phyloP scores from a whole-genome alignment of 495 filamentous ascomycete species.

The Aspergillus sclerotioniger region DNA sequence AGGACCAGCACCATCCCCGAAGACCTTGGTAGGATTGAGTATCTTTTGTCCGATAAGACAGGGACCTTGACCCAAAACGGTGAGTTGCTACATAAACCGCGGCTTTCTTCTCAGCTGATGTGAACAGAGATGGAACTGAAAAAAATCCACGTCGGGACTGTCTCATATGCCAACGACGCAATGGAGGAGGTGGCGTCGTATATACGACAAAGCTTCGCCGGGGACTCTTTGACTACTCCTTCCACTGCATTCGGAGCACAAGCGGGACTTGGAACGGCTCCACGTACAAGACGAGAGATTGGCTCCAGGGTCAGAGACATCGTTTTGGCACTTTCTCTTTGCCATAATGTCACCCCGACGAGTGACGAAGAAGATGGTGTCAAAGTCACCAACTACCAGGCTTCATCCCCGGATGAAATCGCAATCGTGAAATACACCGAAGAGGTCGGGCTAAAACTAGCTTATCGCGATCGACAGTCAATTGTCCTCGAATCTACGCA shows the following conservation, averaged over 20 bases:
- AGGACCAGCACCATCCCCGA: slow-evolving; percentile 97
- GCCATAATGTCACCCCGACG: slow-evolving; percentile 97
- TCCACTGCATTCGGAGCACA: slow-evolving; percentile 62
- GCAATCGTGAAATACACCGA: slow-evolving; percentile 97
- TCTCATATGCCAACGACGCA: slow-evolving; percentile 95
- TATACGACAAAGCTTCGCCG: slow-evolving; percentile 74
- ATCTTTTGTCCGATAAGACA: slow-evolving; percentile 95
- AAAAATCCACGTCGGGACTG: slow-evolving; percentile 96
- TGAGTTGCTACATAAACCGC: slow-evolving; percentile 24
- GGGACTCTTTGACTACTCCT: slow-evolving; percentile 65
- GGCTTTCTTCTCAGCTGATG: slow-evolving; percentile 11
- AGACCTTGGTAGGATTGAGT: slow-evolving; percentile 93
- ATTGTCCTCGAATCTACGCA: slow-evolving; percentile 81
- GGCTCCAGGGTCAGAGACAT: slow-evolving; percentile 88
- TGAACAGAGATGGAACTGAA: slow-evolving; percentile 88
- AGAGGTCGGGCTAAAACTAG: slow-evolving; percentile 80
- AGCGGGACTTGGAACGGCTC: slow-evolving; percentile 57
- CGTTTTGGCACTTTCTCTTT: slow-evolving; percentile 85
- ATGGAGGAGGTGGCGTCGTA: slow-evolving; percentile 95
- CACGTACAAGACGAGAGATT: slow-evolving; percentile 86
- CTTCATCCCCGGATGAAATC: slow-evolving; percentile 96
- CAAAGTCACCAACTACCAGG: slow-evolving; percentile 85
- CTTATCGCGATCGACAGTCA: slow-evolving; percentile 79
- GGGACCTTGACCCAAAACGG: slow-evolving; percentile 94
- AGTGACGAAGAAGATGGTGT: slow-evolving; percentile 76